These are phyloP conservation scores for Nakaseomyces delphensis DNA, from an alignment of 1,139 yeast species.

Conservation along the genomic window DNA sequence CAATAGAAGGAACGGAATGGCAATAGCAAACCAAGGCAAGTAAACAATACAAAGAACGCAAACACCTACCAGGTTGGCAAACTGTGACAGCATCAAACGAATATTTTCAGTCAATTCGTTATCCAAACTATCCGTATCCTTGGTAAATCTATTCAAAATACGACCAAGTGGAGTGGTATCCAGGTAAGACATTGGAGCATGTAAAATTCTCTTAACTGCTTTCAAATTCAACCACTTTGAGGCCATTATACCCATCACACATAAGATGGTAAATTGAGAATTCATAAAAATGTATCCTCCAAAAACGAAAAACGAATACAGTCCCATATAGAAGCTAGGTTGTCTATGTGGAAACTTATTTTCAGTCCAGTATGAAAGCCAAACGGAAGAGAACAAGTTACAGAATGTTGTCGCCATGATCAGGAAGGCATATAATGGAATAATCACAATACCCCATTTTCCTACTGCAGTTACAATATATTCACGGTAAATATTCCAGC, in stretches of 20 bases:
- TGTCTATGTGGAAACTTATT: conserved; percentile 42
- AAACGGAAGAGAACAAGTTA: conserved; percentile 59
- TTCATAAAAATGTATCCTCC: conserved; percentile 42
- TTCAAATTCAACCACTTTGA: conserved; percentile 37
- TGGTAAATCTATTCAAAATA: conserved; percentile 63
- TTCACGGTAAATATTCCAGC: conserved; percentile 38
- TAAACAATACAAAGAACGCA: conserved; percentile 60
- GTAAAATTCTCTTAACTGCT: conserved; percentile 58
- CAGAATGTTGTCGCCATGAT: conserved; percentile 45
- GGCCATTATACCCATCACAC: conserved; percentile 44
- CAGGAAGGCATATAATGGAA: conserved; percentile 38
- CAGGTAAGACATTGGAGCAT: conserved; percentile 63
- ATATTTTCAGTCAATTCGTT: conserved; percentile 59
- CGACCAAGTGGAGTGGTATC: conserved; percentile 69
- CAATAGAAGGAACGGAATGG: conserved; percentile 48
- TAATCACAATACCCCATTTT: conserved; percentile 38
- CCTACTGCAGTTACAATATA: conserved; percentile 41
- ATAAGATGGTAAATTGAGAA: conserved; percentile 46
- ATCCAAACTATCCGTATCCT: conserved; percentile 77
- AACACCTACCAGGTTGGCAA: conserved; percentile 53
- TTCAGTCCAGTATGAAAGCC: conserved; percentile 81
- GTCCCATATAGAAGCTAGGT: conserved; percentile 58
- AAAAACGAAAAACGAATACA: conserved; percentile 50
- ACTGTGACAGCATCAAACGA: conserved; percentile 44
- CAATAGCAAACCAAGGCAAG: conserved; percentile 69